Conservation (phyloP, 2,329 filamentous ascomycete species). For the Fusarium marasasianum region DNA sequence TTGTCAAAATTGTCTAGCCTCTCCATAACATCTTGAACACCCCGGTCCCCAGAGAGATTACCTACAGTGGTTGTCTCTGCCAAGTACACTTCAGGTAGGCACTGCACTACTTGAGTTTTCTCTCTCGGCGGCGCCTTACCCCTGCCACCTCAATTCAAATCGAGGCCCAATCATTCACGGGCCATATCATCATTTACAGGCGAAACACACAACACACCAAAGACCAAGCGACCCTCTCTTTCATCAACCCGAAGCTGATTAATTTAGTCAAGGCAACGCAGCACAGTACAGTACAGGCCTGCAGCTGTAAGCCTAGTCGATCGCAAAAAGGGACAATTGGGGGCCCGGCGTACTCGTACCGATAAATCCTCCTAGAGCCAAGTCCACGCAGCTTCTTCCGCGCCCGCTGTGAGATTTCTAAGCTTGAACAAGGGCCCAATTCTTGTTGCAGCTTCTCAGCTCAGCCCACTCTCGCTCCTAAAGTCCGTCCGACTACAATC, state of each 20-base stretch:
- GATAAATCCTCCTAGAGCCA: constrained; percentile 15
- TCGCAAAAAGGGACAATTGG: constrained; percentile 17
- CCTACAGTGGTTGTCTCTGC: constrained; percentile 25
- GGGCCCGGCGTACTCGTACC: constrained; percentile 20
- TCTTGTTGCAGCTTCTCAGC: constrained; percentile 36
- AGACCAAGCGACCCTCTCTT: constrained; percentile 26
- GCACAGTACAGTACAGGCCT: background rate
- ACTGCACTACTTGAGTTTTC: constrained; percentile 29
- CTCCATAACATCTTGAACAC: constrained; percentile 19
- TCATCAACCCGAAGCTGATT: constrained; percentile 36
- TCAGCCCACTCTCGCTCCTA: constrained; percentile 33
- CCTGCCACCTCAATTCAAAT: constrained; percentile 26
- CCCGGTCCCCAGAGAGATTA: constrained; percentile 32
- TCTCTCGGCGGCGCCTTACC: constrained; percentile 35
- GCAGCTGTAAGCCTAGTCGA: background rate
- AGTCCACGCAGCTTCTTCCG: constrained; percentile 40
- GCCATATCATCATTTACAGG: constrained; percentile 37
- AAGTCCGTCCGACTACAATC: constrained; percentile 36
- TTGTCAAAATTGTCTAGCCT: constrained; percentile 28
- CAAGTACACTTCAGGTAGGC: constrained; percentile 32
- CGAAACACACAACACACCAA: constrained; percentile 26
- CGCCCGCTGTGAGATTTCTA: constrained; percentile 35
- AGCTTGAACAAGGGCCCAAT: constrained; percentile 32
- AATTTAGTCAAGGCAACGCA: constrained; percentile 36
- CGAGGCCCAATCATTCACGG: constrained; percentile 34